These are phyloP conservation scores for Acer saccharum DNA, from an alignment of 345 rosid species.

Conservation along the genomic window DNA sequence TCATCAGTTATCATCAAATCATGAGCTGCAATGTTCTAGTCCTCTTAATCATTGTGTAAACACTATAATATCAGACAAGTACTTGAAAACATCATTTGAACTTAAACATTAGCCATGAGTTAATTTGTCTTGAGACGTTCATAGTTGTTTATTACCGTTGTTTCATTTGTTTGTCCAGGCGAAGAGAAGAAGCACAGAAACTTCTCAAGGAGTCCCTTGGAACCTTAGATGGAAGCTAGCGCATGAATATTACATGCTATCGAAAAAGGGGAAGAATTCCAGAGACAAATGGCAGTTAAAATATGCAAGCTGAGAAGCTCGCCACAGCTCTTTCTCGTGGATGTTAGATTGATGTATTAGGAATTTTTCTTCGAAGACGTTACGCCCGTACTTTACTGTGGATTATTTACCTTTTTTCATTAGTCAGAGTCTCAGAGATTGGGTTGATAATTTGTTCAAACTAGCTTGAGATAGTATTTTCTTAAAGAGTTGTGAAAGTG, in stretches of 20 bases:
- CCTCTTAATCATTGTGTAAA: too few species aligned
- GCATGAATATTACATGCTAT: not conserved
- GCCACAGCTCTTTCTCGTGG: not conserved
- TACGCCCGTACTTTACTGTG: too few species aligned
- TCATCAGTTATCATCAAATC: too few species aligned
- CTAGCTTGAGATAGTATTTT: not conserved
- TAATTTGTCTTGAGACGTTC: not conserved
- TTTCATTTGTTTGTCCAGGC: slow-evolving; percentile 42
- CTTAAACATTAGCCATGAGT: not conserved
- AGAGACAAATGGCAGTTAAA: not conserved
- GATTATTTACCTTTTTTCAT: not conserved
- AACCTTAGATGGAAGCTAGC: slow-evolving; percentile 59
- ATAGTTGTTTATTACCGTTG: slow-evolving; percentile 1
- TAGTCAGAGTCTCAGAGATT: not conserved
- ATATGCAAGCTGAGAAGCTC: not conserved
- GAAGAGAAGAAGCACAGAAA: slow-evolving; percentile 80
- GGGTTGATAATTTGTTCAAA: not conserved
- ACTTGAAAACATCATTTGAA: not conserved
- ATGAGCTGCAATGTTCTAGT: not conserved
- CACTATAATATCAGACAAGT: not conserved
- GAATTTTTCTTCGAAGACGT: not conserved
- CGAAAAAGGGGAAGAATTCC: not conserved
- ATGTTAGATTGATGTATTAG: not conserved
- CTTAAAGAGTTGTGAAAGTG: too few species aligned
- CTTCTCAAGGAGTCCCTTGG: slow-evolving; percentile 76